Evolutionary conservation across 495 filamentous ascomycete genomes (phyloP), one percentile per base, ranked within the genome.

Genomic region (Immersiella caudata): DNA sequence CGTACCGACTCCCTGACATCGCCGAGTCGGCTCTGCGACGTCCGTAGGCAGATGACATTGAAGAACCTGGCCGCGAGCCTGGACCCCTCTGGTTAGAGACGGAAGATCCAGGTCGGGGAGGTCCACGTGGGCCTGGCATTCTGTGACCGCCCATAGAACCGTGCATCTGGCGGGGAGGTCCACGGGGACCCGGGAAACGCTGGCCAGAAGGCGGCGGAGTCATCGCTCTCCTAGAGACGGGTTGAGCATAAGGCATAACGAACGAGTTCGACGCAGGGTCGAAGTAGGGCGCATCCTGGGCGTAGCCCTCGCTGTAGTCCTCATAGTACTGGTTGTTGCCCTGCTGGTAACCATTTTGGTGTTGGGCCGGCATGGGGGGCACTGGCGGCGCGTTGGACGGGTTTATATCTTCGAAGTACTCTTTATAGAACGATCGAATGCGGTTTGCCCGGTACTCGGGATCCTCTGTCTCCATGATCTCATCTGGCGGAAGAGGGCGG

Each of bases 361-460:
- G 76, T 46, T 78, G 78, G 26, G 75, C 70, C 16, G 76, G 75
- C 52, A 79, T 69, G 1, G 75, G 73, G 6, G 84, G 82, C 33
- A 81, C 73, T 16, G 79, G 80, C 27, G 75, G 75, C 59, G 67
- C 67, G 26, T 82, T 83, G 33, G 80, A 83, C 0, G 82, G 82
- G 75, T 90, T 91, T 21, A 86, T 88, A 25, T 97, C 94, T 62
- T 99, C 95, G 68, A 99, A 99, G 78, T 98, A 98, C 78, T 98
- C 95, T 77, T 97, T 97, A 81, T 99, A 99, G 81, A 99, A 99
- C 25, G 96, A 98, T 70, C 95, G 88, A 69, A 99, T 98, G 24
- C 96, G 87, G 80, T 97, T 97, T 67, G 95, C 95, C 75, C 95
- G 88, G 79, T 94, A 88, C 79, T 98, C 95, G 2, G 95, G 92